Evolutionary conservation across 768 basidiomycete species (phyloP).

Genomic region (Cystoderma amianthinum): DNA sequence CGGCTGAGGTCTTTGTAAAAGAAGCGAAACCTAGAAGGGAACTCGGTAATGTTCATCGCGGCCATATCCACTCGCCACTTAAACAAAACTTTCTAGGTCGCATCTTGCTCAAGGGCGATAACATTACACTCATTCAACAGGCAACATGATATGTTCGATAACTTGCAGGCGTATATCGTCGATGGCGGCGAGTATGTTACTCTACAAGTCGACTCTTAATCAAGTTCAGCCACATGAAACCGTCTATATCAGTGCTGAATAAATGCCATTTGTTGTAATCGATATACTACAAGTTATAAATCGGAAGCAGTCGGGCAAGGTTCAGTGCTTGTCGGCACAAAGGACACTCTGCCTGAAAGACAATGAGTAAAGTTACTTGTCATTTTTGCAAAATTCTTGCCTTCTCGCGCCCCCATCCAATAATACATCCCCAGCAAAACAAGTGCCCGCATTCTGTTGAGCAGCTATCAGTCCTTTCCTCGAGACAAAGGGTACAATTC

Average conservation of each 20-base stretch:
- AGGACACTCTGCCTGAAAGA: constrained; percentile 71
- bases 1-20: constrained; percentile 86
- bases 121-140: constrained; percentile 3
- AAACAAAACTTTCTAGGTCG: neutral
- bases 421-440: constrained; percentile 87
- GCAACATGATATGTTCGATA: neutral
- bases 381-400: constrained; percentile 21
- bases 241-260: too few species aligned
- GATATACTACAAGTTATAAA: constrained; percentile 68
- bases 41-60: constrained; percentile 49
- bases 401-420: constrained; percentile 87
- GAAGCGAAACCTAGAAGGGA: constrained; percentile 81
- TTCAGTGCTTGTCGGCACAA: constrained; percentile 75
- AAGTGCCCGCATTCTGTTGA: constrained; percentile 87
- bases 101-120: constrained; percentile 3
- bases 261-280: neutral
- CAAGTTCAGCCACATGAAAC: neutral
- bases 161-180: too few species aligned
- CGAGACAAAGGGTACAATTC: constrained; percentile 79
- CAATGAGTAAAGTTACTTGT: neutral
- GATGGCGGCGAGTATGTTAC: too few species aligned
- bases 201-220: too few species aligned
- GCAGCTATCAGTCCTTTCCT: constrained; percentile 76
- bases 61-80: neutral
- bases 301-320: constrained; percentile 63